Conservation (phyloP, 495 filamentous ascomycete genomes). For the Xylaria venustula region DNA sequence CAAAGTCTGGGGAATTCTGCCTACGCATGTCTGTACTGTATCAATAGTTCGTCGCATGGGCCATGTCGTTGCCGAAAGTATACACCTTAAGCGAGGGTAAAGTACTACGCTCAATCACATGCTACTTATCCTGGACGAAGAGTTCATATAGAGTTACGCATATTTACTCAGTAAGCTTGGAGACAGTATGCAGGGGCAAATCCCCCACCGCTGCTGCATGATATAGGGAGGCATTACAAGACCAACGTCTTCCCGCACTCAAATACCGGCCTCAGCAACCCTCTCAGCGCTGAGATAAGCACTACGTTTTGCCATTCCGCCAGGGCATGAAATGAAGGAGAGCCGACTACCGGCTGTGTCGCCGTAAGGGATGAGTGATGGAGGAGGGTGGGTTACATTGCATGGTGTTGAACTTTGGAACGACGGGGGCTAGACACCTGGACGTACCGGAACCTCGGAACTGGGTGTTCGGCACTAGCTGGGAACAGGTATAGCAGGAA, state of each 20-base stretch:
- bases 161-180: no score
- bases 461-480: background rate
- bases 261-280: background rate
- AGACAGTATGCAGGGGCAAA: background rate
- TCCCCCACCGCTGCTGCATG: background rate
- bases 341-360: background rate
- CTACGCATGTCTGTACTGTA: no score
- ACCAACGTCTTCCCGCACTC: background rate
- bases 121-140: no score
- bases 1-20: no score
- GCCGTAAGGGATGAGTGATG: background rate
- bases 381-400: background rate
- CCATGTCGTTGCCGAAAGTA: background rate
- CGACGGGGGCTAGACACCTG: no score
- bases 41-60: no score
- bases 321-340: background rate
- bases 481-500: constrained; percentile 1
- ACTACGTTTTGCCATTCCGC: background rate
- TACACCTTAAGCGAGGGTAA: no score
- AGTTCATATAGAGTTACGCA: no score
- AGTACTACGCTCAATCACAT: no score
- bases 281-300: background rate
- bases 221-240: background rate
- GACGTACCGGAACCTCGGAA: constrained; percentile 4
- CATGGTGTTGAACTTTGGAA: no score